Evolutionary conservation across 2,329 filamentous ascomycete species (phyloP).

Genomic region (Botrytis aclada): DNA sequence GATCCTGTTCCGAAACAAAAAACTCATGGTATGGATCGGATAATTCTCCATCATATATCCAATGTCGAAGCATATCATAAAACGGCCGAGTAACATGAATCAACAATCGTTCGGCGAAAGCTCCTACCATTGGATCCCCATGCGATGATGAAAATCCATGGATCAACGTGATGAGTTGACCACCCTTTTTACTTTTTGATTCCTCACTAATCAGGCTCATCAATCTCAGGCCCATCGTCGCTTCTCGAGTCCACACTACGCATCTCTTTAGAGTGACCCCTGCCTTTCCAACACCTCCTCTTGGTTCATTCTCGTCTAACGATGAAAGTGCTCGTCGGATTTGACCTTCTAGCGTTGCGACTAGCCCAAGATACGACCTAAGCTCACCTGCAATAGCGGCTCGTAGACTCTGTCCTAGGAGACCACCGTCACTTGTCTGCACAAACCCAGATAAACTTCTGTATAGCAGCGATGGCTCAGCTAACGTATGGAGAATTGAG

Average conservation of each 20-base stretch:
- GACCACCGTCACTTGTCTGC: conserved; percentile 72
- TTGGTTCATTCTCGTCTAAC: conserved; percentile 64
- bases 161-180: conserved; percentile 88
- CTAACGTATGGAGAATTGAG: conserved; percentile 81
- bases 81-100: conserved; percentile 88
- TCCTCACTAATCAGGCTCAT: conserved; percentile 95
- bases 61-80: conserved; percentile 91
- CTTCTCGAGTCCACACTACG: conserved; percentile 95
- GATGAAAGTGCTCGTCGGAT: conserved; percentile 78
- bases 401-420: conserved; percentile 88
- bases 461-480: conserved; percentile 92
- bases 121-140: conserved; percentile 89
- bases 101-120: conserved; percentile 86
- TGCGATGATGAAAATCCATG: conserved; percentile 91
- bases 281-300: conserved; percentile 73
- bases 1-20: conserved; percentile 82
- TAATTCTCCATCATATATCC: conserved; percentile 98
- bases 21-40: conserved; percentile 96
- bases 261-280: conserved; percentile 94
- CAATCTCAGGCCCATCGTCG: conserved; percentile 88
- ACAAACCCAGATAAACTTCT: conserved; percentile 76
- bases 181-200: conserved; percentile 78
- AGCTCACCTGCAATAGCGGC: conserved; percentile 83
- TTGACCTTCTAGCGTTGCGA: conserved; percentile 89
- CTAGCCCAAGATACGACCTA: conserved; percentile 82